Conservation (phyloP, 805 yeast species). For the Wickerhamomyces hampshirensis region DNA sequence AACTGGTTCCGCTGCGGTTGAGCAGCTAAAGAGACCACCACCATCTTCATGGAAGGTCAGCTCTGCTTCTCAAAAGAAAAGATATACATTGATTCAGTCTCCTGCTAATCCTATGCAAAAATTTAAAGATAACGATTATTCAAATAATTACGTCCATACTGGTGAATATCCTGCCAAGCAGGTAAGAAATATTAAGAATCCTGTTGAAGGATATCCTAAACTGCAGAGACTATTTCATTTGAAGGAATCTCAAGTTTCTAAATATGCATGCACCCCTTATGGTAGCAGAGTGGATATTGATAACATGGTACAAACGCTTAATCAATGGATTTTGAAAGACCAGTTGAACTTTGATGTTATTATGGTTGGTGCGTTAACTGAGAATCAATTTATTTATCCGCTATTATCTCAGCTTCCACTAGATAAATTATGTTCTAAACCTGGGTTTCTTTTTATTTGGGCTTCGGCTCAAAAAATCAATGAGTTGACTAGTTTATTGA, state of each 20-base stretch:
- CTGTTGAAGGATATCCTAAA: constrained; percentile 84
- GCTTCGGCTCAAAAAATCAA: constrained; percentile 70
- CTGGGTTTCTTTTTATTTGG: constrained; percentile 87
- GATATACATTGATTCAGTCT: constrained; percentile 3
- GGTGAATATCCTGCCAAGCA: constrained; percentile 57
- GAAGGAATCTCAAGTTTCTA: constrained; percentile 52
- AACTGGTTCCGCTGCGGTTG: constrained; percentile 1
- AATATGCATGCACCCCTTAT: constrained; percentile 55
- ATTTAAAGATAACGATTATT: constrained; percentile 62
- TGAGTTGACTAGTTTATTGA: constrained; percentile 53
- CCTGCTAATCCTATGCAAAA: constrained; percentile 10
- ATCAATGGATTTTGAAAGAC: constrained; percentile 55
- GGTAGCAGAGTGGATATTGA: constrained; percentile 54
- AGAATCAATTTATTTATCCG: constrained; percentile 64
- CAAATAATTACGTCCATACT: constrained; percentile 62
- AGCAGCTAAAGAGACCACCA: constrained; percentile 4
- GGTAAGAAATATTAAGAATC: constrained; percentile 60
- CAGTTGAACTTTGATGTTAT: constrained; percentile 77
- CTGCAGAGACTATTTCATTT: constrained; percentile 61
- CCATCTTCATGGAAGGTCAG: constrained; percentile 3
- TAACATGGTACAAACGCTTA: constrained; percentile 52
- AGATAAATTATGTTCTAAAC: constrained; percentile 69
- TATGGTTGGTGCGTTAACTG: constrained; percentile 84
- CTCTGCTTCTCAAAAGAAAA: not conserved
- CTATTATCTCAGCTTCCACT: constrained; percentile 63